Evolutionary conservation across 1,284 basidiomycete genomes (phyloP).

Genomic region (Ustilago bromivora): DNA sequence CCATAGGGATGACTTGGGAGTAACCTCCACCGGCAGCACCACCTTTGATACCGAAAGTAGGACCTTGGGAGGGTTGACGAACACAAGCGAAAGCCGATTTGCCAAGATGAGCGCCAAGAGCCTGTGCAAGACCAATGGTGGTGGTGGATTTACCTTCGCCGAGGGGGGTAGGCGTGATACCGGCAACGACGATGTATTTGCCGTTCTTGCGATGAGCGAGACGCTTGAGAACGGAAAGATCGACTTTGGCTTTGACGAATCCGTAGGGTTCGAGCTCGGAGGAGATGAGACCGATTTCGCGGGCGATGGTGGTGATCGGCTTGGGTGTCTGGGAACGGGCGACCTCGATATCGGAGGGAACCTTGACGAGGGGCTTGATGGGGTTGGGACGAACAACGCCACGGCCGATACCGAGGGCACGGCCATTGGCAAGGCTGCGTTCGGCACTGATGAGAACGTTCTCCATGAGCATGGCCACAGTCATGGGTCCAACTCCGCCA

Average conservation of each 20-base stretch:
- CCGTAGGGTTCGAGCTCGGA: constrained; percentile 95
- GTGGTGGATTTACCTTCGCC: constrained; percentile 99
- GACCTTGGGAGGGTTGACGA: constrained; percentile 98
- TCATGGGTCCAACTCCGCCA: constrained; percentile 96
- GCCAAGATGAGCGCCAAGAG: constrained; percentile 91
- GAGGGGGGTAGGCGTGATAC: constrained; percentile 96
- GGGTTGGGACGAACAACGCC: constrained; percentile 81
- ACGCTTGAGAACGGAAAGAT: constrained; percentile 87
- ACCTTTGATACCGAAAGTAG: constrained; percentile 99
- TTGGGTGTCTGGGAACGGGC: constrained; percentile 95
- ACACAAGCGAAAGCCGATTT: constrained; percentile 96
- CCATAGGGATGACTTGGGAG: constrained; percentile 99
- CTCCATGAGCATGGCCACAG: constrained; percentile 97
- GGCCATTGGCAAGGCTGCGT: constrained; percentile 79
- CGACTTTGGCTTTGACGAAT: constrained; percentile 96
- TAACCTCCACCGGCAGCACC: constrained; percentile 98
- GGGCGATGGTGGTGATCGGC: constrained; percentile 83
- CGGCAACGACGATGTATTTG: constrained; percentile 96
- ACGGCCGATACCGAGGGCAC: constrained; percentile 75
- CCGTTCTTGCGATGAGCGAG: constrained; percentile 88
- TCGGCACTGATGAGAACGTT: constrained; percentile 87
- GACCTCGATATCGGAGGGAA: constrained; percentile 88
- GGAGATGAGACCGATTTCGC: constrained; percentile 86
- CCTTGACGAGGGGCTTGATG: constrained; percentile 82
- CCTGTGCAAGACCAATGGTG: constrained; percentile 96